A percentile compares a stretch with the other conserved stretches of the same genome.
phyloP scores from a whole-genome alignment of 1,284 basidiomycete genomes.

The Gomphus sp. region DNA sequence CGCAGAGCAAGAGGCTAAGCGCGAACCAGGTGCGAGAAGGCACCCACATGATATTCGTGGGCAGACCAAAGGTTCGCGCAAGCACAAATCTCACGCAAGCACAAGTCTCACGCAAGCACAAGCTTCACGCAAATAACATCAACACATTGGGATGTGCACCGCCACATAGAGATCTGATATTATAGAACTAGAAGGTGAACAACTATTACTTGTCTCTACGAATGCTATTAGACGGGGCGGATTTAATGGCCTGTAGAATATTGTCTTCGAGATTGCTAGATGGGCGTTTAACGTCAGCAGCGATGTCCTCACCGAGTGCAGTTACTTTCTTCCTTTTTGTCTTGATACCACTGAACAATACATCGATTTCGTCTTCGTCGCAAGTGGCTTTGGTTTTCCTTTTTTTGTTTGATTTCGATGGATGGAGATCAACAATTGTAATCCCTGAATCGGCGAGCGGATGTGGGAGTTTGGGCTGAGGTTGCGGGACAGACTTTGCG shows the following conservation, averaged over 20 bases:
- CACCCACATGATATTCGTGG: background rate
- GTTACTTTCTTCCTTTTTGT: conserved; percentile 47
- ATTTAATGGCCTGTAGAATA: conserved; percentile 7
- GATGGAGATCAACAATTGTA: background rate
- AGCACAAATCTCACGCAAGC: no score
- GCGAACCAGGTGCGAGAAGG: background rate
- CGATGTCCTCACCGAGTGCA: background rate
- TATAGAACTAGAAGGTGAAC: no score
- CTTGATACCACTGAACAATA: conserved; percentile 47
- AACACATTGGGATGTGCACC: no score
- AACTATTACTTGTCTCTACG: background rate
- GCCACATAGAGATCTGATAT: no score
- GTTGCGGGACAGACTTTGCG: background rate
- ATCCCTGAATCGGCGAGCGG: background rate
- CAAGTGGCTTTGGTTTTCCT: conserved; percentile 16
- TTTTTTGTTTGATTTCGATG: conserved; percentile 6
- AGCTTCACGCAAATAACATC: no score
- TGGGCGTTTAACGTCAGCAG: background rate
- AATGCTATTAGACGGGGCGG: background rate
- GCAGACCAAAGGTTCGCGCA: background rate
- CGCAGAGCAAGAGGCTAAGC: background rate
- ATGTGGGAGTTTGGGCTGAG: background rate
- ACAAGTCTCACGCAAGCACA: no score
- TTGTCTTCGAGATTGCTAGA: background rate
- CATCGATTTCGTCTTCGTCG: conserved; percentile 56